A percentile compares a stretch with the other conserved stretches of the same genome.
phyloP scores from a whole-genome alignment of 768 basidiomycete species.

The Scleroderma bovista region DNA sequence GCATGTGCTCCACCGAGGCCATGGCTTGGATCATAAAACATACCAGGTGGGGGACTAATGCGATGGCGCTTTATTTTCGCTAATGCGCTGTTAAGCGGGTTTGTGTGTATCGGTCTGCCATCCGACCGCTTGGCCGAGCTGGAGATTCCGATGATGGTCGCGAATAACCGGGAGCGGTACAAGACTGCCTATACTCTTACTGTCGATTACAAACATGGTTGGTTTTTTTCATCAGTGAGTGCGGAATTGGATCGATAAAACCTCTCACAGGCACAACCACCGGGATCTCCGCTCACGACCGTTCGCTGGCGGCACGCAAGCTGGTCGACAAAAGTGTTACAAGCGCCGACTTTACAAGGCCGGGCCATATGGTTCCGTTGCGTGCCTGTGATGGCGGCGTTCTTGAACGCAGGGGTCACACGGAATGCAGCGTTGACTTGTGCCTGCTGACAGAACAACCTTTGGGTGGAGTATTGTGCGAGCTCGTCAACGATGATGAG shows the following conservation, averaged over 20 bases:
- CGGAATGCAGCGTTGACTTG: slow-evolving; percentile 85
- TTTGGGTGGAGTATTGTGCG: slow-evolving; percentile 79
- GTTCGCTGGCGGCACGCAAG: slow-evolving; percentile 79
- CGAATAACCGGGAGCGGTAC: slow-evolving; percentile 82
- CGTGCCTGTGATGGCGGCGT: slow-evolving; percentile 84
- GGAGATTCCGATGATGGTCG: slow-evolving; percentile 91
- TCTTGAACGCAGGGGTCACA: slow-evolving; percentile 86
- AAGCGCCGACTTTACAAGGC: slow-evolving; percentile 77
- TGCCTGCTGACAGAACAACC: slow-evolving; percentile 66
- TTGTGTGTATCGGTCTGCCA: slow-evolving; percentile 86
- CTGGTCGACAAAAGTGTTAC: slow-evolving; percentile 57
- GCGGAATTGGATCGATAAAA: background rate
- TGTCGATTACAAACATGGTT: slow-evolving; percentile 88
- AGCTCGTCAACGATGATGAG: slow-evolving; percentile 89
- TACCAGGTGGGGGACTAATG: slow-evolving; percentile 61
- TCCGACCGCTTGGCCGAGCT: slow-evolving; percentile 70
- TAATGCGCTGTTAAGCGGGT: slow-evolving; percentile 57
- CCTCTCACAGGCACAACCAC: slow-evolving; percentile 71
- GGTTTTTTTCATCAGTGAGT: background rate
- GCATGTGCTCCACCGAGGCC: slow-evolving; percentile 83
- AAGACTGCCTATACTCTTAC: slow-evolving; percentile 95
- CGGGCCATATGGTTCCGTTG: slow-evolving; percentile 93
- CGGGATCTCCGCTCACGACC: slow-evolving; percentile 95
- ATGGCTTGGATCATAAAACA: slow-evolving; percentile 99
- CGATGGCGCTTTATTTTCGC: slow-evolving; percentile 1